Evolutionary conservation across 352 stramenopile species (phyloP), one percentile per base, ranked within the genome.

Genomic region (Paralagenidium karlingii): DNA sequence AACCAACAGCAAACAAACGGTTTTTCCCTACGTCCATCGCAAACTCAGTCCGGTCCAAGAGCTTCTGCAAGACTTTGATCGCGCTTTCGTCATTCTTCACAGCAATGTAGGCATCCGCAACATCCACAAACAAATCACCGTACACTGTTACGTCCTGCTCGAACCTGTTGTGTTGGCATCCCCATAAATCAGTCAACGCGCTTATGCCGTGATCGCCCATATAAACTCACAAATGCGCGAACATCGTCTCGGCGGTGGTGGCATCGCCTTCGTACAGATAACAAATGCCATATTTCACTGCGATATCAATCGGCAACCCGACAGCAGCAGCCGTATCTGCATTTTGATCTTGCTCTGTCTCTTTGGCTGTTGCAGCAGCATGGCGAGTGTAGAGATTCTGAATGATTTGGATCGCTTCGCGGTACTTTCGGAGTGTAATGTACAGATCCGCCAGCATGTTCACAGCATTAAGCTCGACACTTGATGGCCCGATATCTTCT

Each of bases 361-460:
- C 16, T 22, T 20, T 36, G 7, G 30, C 19, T 36, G 3, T 36
- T 13, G 47, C 53, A n/a, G 64, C 56, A 0, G 70, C 65, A 33
- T 87, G 77, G 15, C 77, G 64, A 16, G 58, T 59, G 37, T 87
- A 68, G 4, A 89, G 59, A 18, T 82, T 58, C 26, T 89, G 65
- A 25, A 92, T 89, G 18, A 87, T 68, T 18, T 66, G 47, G 44
- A 92, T 84, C 15, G 78, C 75, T 22, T 86, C 68, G 3, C 64
- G 63, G 51, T 84, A 92, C 26, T 85, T 84, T 43, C 82, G 84
- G 8, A 89, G 56, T 21, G 75, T 85, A 48, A 92, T 92, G 44
- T 85, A 88, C 43, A 92, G 44, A 40, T 91, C 78, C 0, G 75
- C 68, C 7, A 91, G 66, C 78, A 91, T 91, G 56, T 91, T 91